Percentiles rank a stretch among this genome's conserved stretches.
phyloP scores from a whole-genome alignment of 176 grass and related monocot genomes.

The Bonia amplexicaulis region DNA sequence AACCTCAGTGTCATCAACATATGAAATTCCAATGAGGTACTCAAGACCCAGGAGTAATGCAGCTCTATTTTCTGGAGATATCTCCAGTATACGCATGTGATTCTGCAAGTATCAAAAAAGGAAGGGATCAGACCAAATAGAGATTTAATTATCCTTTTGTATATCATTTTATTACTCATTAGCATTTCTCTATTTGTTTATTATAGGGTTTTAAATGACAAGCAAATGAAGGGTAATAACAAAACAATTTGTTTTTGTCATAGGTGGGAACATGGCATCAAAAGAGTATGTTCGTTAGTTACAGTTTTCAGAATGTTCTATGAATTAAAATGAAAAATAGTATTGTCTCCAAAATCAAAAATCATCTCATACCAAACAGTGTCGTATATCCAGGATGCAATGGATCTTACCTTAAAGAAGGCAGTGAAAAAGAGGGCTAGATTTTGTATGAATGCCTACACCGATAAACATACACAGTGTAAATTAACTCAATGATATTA shows the following conservation, averaged over 20 bases:
- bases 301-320: not conserved
- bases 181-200: not conserved
- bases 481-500: not conserved
- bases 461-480: not conserved
- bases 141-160: not conserved
- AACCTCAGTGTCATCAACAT: constrained; percentile 98
- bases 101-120: constrained; percentile 35
- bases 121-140: constrained; percentile 1
- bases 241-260: not conserved
- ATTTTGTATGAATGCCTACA: constrained; percentile 97
- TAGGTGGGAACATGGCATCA: not conserved
- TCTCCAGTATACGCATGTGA: constrained; percentile 83
- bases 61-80: constrained; percentile 72
- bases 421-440: constrained; percentile 93
- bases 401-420: constrained; percentile 78
- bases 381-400: not conserved
- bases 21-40: constrained; percentile 95
- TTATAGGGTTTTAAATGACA: not conserved
- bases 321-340: not conserved
- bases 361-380: not conserved
- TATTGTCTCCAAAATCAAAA: not conserved
- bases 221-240: not conserved
- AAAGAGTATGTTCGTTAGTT: not conserved
- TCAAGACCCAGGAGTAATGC: constrained; percentile 83
- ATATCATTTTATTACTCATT: not conserved